Conservation (phyloP, 2,329 filamentous ascomycete genomes). For the Ophiostoma piceae region DNA sequence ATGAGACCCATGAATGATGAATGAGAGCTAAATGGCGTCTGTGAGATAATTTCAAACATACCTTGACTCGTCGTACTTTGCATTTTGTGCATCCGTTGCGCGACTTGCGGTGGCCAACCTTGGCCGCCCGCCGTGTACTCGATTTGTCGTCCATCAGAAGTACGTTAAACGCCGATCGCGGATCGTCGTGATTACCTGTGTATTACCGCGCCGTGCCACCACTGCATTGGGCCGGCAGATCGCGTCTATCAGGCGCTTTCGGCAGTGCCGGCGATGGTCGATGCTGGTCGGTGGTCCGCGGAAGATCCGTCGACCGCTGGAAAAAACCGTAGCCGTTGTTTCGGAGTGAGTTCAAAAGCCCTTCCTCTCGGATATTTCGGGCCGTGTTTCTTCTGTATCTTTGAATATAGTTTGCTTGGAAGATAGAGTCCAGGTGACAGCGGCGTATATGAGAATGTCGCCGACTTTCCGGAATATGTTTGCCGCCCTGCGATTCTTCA, state of each 20-base stretch:
- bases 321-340: background rate
- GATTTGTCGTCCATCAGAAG: background rate
- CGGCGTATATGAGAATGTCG: background rate
- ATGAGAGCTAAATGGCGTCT: background rate
- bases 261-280: background rate
- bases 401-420: background rate
- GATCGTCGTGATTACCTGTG: background rate
- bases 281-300: background rate
- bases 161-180: background rate
- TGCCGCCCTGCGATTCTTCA: background rate
- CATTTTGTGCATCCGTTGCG: conserved; percentile 33
- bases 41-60: conserved; percentile 15
- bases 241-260: background rate
- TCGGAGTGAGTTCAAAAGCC: background rate
- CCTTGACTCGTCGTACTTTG: conserved; percentile 33
- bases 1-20: background rate
- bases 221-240: background rate
- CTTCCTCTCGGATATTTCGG: background rate
- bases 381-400: background rate
- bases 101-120: conserved; percentile 34
- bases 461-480: background rate
- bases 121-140: conserved; percentile 24
- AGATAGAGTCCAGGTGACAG: background rate
- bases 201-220: background rate
- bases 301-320: background rate